Base-by-base conservation (phyloP, 2,329 filamentous ascomycete species). In the Passalora sequoiae region DNA sequence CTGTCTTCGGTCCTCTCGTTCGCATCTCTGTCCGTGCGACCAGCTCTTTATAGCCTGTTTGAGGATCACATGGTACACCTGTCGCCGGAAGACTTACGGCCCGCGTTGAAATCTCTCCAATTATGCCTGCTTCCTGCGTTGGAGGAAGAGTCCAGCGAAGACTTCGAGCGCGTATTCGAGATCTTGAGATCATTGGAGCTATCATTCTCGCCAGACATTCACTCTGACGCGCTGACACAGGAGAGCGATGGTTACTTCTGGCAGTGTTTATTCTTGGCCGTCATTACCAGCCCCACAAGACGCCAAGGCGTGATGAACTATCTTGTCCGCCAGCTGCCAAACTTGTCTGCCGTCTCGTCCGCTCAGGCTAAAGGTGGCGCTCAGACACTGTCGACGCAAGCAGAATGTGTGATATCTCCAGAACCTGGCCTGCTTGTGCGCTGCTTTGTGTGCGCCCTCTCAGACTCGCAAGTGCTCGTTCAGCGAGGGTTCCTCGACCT, bases 101-200 rank as follows among this genome's bases (percentile, higher is more conserved):
- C 92, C 3, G 89, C 91, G 1, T 76, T 97, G 67, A 96, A 95
- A 65, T 85, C 89, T 6, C 79, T 97, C 10, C 82, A 97, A 47
- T 71, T 98, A 15, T 84, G 87, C n/a, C 72, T 98, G 21, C 71
- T 98, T 3, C 92, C 92, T 0, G 92, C 89, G 0, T 69, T 98
- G 2, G 92, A 98, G 65, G 92, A 98, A 54, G 92, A 97, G 64
- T 94, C 88, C 6, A 94, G 89, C 53, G 92, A 98, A 62, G 94
- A 98, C 62, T 98, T 97, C 64, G 91, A 97, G 50, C 78, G 86
- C 41, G 94, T 89, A 1, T 65, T 95, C 43, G 78, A 77, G 45
- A 78, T 95, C 7, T 64, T 97, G 35, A 84, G 92, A 56, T 81
- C 77, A 44, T 81, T 97, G 62, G 88, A 89, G 59, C 67, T 75